These are phyloP conservation scores for Epichloe sibirici DNA, from an alignment of 2,329 filamentous ascomycete genomes.

Conservation along the genomic window DNA sequence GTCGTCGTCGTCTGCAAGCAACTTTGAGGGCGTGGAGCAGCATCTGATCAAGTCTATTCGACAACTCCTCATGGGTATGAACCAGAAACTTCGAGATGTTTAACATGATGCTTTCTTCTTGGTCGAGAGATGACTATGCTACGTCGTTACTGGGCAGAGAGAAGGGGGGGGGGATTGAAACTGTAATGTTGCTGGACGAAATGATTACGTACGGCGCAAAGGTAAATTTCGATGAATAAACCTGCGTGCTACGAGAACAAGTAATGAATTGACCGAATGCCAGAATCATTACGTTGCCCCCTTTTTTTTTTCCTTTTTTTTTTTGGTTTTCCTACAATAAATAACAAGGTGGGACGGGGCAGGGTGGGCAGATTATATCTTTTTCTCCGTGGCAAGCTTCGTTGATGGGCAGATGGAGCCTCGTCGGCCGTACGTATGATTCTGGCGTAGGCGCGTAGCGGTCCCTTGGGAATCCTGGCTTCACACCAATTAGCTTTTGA, in stretches of 20 bases:
- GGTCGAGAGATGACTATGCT: too few species aligned
- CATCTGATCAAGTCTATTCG: conserved; percentile 29
- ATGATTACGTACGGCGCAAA: not conserved
- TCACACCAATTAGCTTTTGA: too few species aligned
- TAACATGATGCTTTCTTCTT: not conserved
- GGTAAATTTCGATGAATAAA: not conserved
- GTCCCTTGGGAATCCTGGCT: not conserved
- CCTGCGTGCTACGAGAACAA: not conserved
- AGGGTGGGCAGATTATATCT: too few species aligned
- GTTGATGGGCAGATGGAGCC: not conserved
- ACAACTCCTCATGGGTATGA: conserved; percentile 27
- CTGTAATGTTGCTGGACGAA: not conserved
- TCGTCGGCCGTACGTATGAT: not conserved
- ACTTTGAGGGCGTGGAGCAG: conserved; percentile 28
- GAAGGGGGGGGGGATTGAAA: not conserved
- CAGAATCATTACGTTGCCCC: not conserved
- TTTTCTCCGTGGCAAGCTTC: too few species aligned
- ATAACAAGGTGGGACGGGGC: too few species aligned
- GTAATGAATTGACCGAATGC: not conserved
- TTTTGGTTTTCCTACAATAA: too few species aligned
- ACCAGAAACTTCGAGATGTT: conserved; percentile 23
- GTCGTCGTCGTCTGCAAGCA: conserved; percentile 9
- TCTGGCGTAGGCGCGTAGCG: not conserved
- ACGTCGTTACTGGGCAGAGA: too few species aligned
- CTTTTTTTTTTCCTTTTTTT: too few species aligned